Evolutionary conservation across 2,329 filamentous ascomycete species (phyloP).

Genomic region (Clarireedia sp.): DNA sequence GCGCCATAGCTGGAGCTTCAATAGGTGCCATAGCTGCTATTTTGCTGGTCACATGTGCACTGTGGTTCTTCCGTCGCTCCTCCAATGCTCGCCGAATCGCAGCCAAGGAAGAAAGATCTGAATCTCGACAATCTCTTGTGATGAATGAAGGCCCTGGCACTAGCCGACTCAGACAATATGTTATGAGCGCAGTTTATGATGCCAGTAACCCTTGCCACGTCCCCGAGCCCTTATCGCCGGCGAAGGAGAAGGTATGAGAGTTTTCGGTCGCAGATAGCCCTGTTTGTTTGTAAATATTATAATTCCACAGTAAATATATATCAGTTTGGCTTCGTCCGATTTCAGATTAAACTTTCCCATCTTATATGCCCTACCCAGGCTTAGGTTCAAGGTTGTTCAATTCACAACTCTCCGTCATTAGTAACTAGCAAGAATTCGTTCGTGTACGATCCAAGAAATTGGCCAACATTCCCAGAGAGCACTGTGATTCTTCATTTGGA

Average conservation of each 20-base stretch:
- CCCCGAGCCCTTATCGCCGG: background rate
- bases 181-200: background rate
- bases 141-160: background rate
- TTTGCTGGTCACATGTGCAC: background rate
- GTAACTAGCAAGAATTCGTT: too few relatives aligned
- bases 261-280: too few relatives aligned
- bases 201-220: background rate
- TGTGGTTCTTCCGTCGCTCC: background rate
- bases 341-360: too few relatives aligned
- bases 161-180: background rate
- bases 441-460: too few relatives aligned
- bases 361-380: too few relatives aligned
- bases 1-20: conserved; percentile 2
- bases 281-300: too few relatives aligned
- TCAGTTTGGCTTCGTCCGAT: too few relatives aligned
- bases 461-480: too few relatives aligned
- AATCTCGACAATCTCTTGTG: background rate
- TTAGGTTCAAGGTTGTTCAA: too few relatives aligned
- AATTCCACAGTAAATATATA: too few relatives aligned
- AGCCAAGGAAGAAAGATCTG: background rate
- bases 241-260: background rate
- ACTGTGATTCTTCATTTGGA: too few relatives aligned
- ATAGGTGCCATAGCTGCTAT: background rate
- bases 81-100: background rate
- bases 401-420: too few relatives aligned